phyloP scores from a whole-genome alignment of 352 stramenopile species.

The Pythium coloratum region DNA sequence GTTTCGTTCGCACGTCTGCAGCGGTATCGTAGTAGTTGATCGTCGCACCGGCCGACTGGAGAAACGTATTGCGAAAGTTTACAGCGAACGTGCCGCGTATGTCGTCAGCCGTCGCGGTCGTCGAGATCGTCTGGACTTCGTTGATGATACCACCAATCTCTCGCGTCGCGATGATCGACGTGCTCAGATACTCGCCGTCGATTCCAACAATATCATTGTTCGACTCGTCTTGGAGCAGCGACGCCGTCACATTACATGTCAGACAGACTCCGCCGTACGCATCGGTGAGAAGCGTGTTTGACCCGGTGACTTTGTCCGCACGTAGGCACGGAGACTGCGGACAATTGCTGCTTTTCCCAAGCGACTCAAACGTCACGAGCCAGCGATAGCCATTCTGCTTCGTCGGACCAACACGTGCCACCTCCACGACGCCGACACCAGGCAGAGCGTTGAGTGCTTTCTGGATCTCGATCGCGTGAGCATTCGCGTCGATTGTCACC shows the following conservation, averaged over 20 bases:
- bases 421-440: constrained; percentile 56
- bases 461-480: constrained; percentile 54
- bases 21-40: constrained; percentile 76
- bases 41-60: constrained; percentile 37
- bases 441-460: constrained; percentile 42
- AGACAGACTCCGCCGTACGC: constrained; percentile 43
- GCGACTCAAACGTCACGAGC: constrained; percentile 69
- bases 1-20: constrained; percentile 67
- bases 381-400: constrained; percentile 59
- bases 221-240: constrained; percentile 42
- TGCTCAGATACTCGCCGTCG: constrained; percentile 41
- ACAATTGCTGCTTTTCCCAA: constrained; percentile 48
- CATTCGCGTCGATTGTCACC: constrained; percentile 47
- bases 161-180: constrained; percentile 44
- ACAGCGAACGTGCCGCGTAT: constrained; percentile 59
- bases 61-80: constrained; percentile 62
- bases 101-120: constrained; percentile 35
- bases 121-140: constrained; percentile 68
- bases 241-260: constrained; percentile 42
- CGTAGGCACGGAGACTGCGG: constrained; percentile 57
- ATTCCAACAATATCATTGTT: constrained; percentile 35
- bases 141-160: constrained; percentile 59
- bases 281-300: constrained; percentile 36
- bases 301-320: constrained; percentile 52
- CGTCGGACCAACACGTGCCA: constrained; percentile 57